Percentiles rank a stretch among this genome's conserved stretches.
These are phyloP conservation scores for Globisporangium orthogonon DNA, from an alignment of 352 stramenopile species.

Conservation along the genomic window DNA sequence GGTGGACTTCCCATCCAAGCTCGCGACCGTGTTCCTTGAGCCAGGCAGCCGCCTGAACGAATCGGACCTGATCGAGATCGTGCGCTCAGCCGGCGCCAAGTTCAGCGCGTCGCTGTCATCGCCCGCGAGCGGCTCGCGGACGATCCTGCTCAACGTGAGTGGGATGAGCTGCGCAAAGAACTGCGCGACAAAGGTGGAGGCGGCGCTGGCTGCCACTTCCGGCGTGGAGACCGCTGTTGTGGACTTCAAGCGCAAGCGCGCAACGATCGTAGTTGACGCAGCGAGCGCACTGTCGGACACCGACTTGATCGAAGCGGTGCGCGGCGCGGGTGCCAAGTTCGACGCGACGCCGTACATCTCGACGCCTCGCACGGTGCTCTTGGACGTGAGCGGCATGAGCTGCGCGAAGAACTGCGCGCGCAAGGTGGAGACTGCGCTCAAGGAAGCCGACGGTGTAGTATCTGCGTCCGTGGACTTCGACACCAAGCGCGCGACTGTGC, in stretches of 20 bases:
- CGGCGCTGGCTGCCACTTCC: constrained; percentile 32
- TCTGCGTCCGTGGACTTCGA: constrained; percentile 67
- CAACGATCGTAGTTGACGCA: constrained; percentile 46
- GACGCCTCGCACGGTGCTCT: constrained; percentile 28
- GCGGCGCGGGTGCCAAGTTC: constrained; percentile 49
- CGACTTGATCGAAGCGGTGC: constrained; percentile 57
- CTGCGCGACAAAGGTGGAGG: constrained; percentile 69
- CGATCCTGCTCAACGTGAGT: constrained; percentile 46
- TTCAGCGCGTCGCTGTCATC: constrained; percentile 49
- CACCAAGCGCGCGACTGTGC: constrained; percentile 46
- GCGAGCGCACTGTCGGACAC: constrained; percentile 38
- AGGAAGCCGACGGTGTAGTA: constrained; percentile 47
- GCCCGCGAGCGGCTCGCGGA: constrained; percentile 32
- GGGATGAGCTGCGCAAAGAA: constrained; percentile 84
- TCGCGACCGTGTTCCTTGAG: constrained; percentile 73
- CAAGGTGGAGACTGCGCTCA: constrained; percentile 66
- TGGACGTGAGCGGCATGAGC: constrained; percentile 64
- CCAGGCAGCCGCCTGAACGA: constrained; percentile 59
- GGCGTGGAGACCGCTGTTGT: constrained; percentile 57
- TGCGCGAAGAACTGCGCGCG: constrained; percentile 58
- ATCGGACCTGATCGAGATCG: constrained; percentile 51
- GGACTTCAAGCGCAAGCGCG: constrained; percentile 61
- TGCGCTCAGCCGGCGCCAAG: constrained; percentile 49
- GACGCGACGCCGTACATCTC: constrained; percentile 39
- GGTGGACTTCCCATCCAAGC: constrained; percentile 71